Conservation (phyloP, 495 filamentous ascomycete species). For the Haplographium delicatum region DNA sequence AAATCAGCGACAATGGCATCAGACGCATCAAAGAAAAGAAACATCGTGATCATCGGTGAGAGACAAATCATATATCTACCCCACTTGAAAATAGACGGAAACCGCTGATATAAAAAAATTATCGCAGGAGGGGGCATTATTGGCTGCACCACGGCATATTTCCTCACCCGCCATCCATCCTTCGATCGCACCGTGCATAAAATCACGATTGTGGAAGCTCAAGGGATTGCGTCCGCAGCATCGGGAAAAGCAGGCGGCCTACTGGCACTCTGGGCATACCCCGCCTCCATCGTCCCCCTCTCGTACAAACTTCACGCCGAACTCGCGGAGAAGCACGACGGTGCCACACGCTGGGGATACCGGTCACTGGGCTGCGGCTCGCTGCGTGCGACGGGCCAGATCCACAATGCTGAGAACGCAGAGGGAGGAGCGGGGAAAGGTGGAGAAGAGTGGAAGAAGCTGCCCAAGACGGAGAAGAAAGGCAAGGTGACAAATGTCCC, state of each 20-base stretch:
- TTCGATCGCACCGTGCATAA: conserved; percentile 71
- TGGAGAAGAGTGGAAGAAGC: conserved; percentile 44
- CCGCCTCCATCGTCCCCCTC: conserved; percentile 75
- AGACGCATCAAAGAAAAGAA: conserved; percentile 34
- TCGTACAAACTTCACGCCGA: conserved; percentile 81
- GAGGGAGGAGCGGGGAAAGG: conserved; percentile 21
- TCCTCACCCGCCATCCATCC: conserved; percentile 79
- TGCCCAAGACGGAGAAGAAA: conserved; percentile 72
- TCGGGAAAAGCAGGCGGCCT: conserved; percentile 95
- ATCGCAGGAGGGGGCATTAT: conserved; percentile 84
- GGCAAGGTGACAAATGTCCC: conserved; percentile 60
- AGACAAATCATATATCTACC: conserved; percentile 29
- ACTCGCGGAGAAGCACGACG: conserved; percentile 79
- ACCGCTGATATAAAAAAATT: background rate
- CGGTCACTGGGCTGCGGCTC: conserved; percentile 66
- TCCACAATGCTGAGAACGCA: background rate
- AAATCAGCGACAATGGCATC: conserved; percentile 12
- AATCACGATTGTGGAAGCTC: conserved; percentile 86
- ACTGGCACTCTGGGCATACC: conserved; percentile 90
- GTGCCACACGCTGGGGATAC: conserved; percentile 83
- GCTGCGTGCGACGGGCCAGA: conserved; percentile 17
- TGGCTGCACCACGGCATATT: conserved; percentile 91
- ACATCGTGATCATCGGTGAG: conserved; percentile 72
- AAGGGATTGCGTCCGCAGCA: conserved; percentile 81
- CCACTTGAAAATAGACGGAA: conserved; percentile 1